A percentile compares a stretch with the other conserved stretches of the same genome.
Evolutionary conservation across 768 basidiomycete species (phyloP).

Genomic region (Daedaleopsis nitida): DNA sequence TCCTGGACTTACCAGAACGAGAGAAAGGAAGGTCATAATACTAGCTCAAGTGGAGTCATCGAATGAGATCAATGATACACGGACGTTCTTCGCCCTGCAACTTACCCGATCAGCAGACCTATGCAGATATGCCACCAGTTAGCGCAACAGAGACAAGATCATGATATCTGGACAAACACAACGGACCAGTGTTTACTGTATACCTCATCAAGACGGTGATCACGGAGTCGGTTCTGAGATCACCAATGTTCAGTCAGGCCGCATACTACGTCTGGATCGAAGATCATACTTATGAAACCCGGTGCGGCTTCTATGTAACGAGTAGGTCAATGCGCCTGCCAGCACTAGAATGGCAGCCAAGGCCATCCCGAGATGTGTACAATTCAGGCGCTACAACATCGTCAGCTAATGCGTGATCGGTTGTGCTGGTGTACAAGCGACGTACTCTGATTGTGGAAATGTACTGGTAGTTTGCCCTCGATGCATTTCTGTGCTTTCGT

Average conservation of each 20-base stretch:
- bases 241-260: neutral
- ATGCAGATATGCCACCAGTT: neutral
- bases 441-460: neutral
- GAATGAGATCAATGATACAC: too few species aligned
- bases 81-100: neutral
- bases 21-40: neutral
- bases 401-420: neutral
- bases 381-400: neutral
- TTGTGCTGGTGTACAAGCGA: neutral
- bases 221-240: neutral
- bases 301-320: neutral
- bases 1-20: neutral
- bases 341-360: constrained; percentile 1
- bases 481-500: neutral
- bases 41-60: too few species aligned
- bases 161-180: neutral
- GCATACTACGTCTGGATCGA: too few species aligned
- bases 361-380: constrained; percentile 4
- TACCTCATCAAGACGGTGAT: neutral
- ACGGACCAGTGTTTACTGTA: neutral
- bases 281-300: neutral
- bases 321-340: constrained; percentile 1
- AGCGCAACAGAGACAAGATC: neutral
- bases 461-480: neutral
- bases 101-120: neutral